A percentile compares a stretch with the other conserved stretches of the same genome.
phyloP scores from a whole-genome alignment of 345 rosid species.

The Gossypium mustelinum region DNA sequence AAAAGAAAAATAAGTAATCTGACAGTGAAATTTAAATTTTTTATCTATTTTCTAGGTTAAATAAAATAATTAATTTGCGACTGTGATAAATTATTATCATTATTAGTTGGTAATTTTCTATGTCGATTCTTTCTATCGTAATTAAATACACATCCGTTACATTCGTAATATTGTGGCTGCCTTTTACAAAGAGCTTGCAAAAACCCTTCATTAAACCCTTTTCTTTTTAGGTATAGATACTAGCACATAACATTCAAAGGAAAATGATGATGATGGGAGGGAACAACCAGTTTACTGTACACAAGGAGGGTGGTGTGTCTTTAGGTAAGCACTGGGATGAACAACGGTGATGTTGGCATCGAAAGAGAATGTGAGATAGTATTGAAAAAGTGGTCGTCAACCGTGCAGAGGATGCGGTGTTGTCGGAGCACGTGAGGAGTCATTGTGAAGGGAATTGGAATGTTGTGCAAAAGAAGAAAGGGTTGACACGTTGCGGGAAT shows the following conservation, averaged over 20 bases:
- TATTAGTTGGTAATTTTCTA: too few species aligned
- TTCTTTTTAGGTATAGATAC: too few species aligned
- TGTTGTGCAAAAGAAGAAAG: slow-evolving; percentile 48
- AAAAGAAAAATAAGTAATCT: too few species aligned
- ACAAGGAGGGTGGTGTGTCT: not conserved
- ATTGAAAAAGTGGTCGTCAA: not conserved
- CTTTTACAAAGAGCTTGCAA: too few species aligned
- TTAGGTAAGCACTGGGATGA: not conserved
- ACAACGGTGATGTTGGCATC: not conserved
- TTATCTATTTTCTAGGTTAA: too few species aligned
- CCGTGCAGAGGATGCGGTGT: slow-evolving; percentile 35
- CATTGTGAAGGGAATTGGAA: slow-evolving; percentile 59
- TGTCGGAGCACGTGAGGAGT: slow-evolving; percentile 41
- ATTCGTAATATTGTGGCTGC: too few species aligned
- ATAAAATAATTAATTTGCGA: too few species aligned
- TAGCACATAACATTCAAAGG: too few species aligned
- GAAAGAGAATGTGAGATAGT: not conserved
- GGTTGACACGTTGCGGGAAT: slow-evolving; percentile 49
- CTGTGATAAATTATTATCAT: too few species aligned
- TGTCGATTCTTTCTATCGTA: not conserved
- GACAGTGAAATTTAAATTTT: too few species aligned
- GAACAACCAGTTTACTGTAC: not conserved
- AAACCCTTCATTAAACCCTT: too few species aligned
- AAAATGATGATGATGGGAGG: not conserved
- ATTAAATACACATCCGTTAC: too few species aligned